phyloP scores from a whole-genome alignment of 2,329 filamentous ascomycete species.

The Clarireedia paspali region DNA sequence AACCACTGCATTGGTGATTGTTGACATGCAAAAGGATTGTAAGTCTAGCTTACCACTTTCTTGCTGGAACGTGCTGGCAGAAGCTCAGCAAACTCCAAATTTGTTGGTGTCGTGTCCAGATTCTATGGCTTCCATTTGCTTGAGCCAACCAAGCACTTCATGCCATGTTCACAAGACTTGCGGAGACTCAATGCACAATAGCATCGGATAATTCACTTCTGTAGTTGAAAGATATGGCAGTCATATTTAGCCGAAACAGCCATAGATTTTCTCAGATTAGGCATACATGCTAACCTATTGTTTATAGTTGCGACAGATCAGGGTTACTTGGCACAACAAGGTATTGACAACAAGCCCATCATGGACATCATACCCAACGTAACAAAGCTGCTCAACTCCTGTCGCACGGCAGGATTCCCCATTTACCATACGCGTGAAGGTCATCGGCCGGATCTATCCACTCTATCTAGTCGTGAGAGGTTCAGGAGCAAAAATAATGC shows the following conservation, averaged over 20 bases:
- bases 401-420: constrained; percentile 34
- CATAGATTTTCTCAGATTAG: not conserved
- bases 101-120: no score
- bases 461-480: constrained; percentile 45
- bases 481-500: constrained; percentile 45
- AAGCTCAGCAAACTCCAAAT: not conserved
- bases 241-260: not conserved
- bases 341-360: constrained; percentile 34
- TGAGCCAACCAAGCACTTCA: no score
- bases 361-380: constrained; percentile 38
- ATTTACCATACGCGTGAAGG: constrained; percentile 45
- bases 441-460: constrained; percentile 47
- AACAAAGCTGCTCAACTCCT: constrained; percentile 33
- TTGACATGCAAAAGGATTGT: constrained; percentile 50
- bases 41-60: constrained; percentile 12
- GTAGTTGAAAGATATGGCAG: not conserved
- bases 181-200: no score
- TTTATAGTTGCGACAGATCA: constrained; percentile 1
- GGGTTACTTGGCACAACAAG: constrained; percentile 40
- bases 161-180: no score
- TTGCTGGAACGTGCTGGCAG: not conserved
- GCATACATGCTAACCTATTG: not conserved
- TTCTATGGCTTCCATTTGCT: no score
- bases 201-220: no score
- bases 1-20: constrained; percentile 43